Percentiles rank a stretch among this genome's conserved stretches.
phyloP scores from a whole-genome alignment of 768 basidiomycete genomes.

The Clathrus columnatus region DNA sequence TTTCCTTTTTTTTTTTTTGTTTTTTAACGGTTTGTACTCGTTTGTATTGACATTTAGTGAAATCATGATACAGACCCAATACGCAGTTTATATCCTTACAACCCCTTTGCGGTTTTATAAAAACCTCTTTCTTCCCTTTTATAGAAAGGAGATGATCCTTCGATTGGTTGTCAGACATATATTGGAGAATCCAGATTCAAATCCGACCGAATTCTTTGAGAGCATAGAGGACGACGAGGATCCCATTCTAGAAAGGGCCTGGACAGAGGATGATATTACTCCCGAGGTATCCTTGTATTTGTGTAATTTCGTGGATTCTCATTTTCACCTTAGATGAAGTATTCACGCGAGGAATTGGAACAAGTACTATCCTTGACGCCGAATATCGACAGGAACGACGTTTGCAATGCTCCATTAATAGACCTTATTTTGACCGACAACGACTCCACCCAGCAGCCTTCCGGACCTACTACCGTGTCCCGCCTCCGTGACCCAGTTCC shows the following conservation, averaged over 20 bases:
- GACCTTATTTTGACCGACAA: background rate
- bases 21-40: slow-evolving; percentile 1
- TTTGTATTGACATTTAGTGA: slow-evolving; percentile 33
- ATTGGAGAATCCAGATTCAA: background rate
- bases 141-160: slow-evolving; percentile 39
- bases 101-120: slow-evolving; percentile 39
- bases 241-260: slow-evolving; percentile 30
- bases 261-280: background rate
- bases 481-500: background rate
- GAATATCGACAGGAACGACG: background rate
- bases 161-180: slow-evolving; percentile 36
- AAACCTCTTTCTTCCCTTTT: slow-evolving; percentile 37
- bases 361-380: background rate
- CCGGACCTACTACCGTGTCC: background rate
- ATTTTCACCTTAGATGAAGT: background rate
- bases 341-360: background rate
- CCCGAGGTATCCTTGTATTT: background rate
- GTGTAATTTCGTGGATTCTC: background rate
- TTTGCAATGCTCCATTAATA: background rate
- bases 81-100: slow-evolving; percentile 54
- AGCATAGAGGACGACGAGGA: slow-evolving; percentile 24
- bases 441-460: background rate
- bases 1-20: background rate
- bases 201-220: background rate
- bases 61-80: slow-evolving; percentile 54